Evolutionary conservation across 2,329 filamentous ascomycete genomes (phyloP), one percentile per base, ranked within the genome.

Genomic region (Elsinoe perseae): DNA sequence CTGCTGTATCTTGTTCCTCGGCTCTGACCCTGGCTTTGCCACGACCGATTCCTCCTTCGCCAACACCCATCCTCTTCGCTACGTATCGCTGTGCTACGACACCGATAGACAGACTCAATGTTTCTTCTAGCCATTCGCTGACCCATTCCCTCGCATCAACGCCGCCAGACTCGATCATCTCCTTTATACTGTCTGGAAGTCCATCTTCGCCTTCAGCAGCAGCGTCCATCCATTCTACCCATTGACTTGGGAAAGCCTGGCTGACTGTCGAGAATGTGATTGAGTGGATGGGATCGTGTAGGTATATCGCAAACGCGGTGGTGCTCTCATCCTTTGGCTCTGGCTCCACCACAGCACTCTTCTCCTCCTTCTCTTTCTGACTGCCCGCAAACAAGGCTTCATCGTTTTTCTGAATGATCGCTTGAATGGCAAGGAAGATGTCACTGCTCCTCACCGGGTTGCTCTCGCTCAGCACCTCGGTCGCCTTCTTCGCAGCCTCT

Each of bases 121-220:
- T 75, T 73, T 97, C 92, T 73, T 97, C 92, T 46, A 98, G 80
- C 93, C 93, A 98, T 71, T 97, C 93, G 2, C 91, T 87, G 34
- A 95, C 88, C 93, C 93, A 98, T 70, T 98, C 93, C 57, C 93
- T 80, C 0, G 93, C 93, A 67, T 98, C 93, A 1, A 97, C 89
- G 8, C 82, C 83, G 14, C 83, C 83, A 53, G 72, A 76, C 56
- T 80, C 75, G 50, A 98, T 82, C 61, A 97, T 95, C 62, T 92
- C 87, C 20, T 81, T 79, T 64, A 98, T 96, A 66, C 91, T 89
- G 25, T 89, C 86, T 0, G 93, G 92, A 30, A 91, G 71, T 67
- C 69, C 48, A 75, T 75, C 72, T 42, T 79, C 73, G 23, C 78
- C 77, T 58, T 77, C 78, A 27, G 58, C 67, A 7, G 59, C 63